phyloP scores from a whole-genome alignment of 495 filamentous ascomycete species.

The Bryoglossum gracile region DNA sequence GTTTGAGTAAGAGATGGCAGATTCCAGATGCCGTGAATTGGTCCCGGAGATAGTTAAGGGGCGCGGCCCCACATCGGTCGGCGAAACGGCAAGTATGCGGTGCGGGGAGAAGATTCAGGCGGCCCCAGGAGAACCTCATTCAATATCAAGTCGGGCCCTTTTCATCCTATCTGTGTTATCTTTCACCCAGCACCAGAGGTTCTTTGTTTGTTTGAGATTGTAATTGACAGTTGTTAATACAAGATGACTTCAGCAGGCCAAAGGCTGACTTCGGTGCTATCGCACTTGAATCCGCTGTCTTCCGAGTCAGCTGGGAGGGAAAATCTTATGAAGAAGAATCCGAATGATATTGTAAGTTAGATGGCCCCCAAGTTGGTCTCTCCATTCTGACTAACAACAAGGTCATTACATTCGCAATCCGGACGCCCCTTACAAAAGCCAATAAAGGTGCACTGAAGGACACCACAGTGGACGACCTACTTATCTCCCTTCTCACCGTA shows the following conservation, averaged over 20 bases:
- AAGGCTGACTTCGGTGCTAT: constrained; percentile 13
- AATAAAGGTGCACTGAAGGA: constrained; percentile 89
- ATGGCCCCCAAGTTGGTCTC: neutral
- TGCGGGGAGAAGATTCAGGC: constrained; percentile 20
- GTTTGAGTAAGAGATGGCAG: no score
- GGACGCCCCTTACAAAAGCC: constrained; percentile 73
- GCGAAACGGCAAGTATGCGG: neutral
- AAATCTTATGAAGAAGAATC: constrained; percentile 22
- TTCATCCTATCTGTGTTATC: no score
- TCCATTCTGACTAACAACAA: constrained; percentile 26
- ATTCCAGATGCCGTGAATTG: no score
- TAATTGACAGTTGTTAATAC: no score
- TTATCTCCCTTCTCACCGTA: constrained; percentile 52
- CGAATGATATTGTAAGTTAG: constrained; percentile 47
- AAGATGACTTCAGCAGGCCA: constrained; percentile 13
- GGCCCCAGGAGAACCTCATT: no score
- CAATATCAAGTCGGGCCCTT: no score
- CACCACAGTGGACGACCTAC: constrained; percentile 73
- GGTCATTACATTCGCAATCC: constrained; percentile 79
- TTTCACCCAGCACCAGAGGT: no score
- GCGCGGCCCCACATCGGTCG: constrained; percentile 2
- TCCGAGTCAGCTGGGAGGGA: constrained; percentile 20
- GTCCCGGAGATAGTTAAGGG: no score
- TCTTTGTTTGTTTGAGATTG: no score
- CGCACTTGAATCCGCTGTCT: constrained; percentile 17